A percentile compares a stretch with the other conserved stretches of the same genome.
phyloP scores from a whole-genome alignment of 169 alveolate genomes.

The Cryptosporidium meleagridis region DNA sequence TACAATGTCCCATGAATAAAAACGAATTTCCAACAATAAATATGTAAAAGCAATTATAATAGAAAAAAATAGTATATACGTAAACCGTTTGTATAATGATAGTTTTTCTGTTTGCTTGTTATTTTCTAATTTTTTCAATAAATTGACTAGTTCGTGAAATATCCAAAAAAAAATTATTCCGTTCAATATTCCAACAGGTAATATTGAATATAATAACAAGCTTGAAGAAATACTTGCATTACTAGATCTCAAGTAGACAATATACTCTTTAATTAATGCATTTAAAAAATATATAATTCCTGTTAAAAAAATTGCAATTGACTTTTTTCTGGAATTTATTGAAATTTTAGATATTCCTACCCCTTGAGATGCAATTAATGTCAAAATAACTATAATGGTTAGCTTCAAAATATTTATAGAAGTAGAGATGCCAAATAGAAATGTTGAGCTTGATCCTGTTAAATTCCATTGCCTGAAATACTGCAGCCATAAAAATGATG shows the following conservation, averaged over 20 bases:
- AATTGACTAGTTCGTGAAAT: constrained; percentile 27
- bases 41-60: not conserved
- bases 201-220: not conserved
- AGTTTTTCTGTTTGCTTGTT: constrained; percentile 40
- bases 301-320: not conserved
- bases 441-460: not conserved
- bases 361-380: constrained; percentile 51
- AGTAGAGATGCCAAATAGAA: not conserved
- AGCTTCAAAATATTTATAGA: not conserved
- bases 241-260: not conserved
- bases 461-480: constrained; percentile 28
- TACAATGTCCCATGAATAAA: constrained; percentile 5
- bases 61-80: not conserved
- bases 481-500: constrained; percentile 5
- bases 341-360: constrained; percentile 23
- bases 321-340: not conserved
- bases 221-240: not conserved
- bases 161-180: constrained; percentile 43
- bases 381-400: constrained; percentile 13
- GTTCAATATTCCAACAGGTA: constrained; percentile 35
- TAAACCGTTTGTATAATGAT: constrained; percentile 10
- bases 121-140: not conserved
- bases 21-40: constrained; percentile 20
- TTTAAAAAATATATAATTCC: constrained; percentile 16
- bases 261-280: constrained; percentile 26